Evolutionary conservation across 2,329 filamentous ascomycete genomes (phyloP).

Genomic region (Hypoxylon sp.): DNA sequence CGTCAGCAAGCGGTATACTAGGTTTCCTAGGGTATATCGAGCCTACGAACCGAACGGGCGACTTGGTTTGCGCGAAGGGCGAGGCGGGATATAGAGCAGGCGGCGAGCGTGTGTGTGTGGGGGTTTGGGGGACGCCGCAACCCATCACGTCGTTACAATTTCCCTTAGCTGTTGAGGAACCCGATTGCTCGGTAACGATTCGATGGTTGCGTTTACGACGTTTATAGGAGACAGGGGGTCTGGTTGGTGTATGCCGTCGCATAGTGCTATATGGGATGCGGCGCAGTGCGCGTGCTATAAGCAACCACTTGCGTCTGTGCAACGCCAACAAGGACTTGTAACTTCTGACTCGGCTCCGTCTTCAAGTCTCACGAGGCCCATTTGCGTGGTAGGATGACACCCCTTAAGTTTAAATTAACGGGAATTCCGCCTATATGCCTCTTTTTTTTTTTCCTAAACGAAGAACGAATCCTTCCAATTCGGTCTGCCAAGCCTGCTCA

Average conservation of each 20-base stretch:
- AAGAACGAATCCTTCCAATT: neutral
- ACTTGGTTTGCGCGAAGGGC: no score
- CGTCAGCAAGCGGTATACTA: conserved; percentile 4
- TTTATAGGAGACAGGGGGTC: conserved; percentile 7
- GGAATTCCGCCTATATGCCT: conserved; percentile 1
- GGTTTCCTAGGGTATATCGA: neutral
- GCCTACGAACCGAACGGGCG: no score
- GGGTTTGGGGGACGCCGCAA: conserved; percentile 3
- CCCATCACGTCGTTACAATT: neutral
- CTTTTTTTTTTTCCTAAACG: conserved; percentile 5
- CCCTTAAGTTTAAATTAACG: neutral
- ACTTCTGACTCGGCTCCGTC: neutral
- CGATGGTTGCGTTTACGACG: conserved; percentile 18
- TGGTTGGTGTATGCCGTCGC: conserved; percentile 9
- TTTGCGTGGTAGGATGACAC: conserved; percentile 1
- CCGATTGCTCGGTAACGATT: conserved; percentile 31
- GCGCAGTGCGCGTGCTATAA: conserved; percentile 22
- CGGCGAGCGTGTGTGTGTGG: no score
- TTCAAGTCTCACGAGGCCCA: conserved; percentile 18
- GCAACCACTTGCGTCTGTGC: conserved; percentile 18
- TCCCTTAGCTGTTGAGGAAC: conserved; percentile 10
- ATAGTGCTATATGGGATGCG: conserved; percentile 20
- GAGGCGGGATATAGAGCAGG: no score
- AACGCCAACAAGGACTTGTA: conserved; percentile 20
- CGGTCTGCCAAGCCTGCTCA: conserved; percentile 11